These are phyloP conservation scores for Labyrinthula sp. DNA, from an alignment of 352 stramenopile genomes.

Conservation along the genomic window DNA sequence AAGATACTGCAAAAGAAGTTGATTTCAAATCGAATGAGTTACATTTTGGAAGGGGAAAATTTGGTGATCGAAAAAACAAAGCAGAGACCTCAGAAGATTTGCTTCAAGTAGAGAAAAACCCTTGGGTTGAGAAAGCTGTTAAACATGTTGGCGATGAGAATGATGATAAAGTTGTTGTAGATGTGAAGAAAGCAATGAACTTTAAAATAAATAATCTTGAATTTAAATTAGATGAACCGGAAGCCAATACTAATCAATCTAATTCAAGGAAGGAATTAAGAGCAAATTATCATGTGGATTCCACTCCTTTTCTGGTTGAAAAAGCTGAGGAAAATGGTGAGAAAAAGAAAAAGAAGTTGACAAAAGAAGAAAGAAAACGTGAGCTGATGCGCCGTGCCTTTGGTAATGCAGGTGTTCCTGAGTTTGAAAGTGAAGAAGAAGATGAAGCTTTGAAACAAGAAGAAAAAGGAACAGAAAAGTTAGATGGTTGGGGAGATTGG, in stretches of 20 bases:
- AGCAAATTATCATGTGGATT: conserved; percentile 15
- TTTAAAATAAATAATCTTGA: too few relatives aligned
- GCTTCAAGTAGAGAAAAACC: too few relatives aligned
- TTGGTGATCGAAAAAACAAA: neutral
- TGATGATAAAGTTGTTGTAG: too few relatives aligned
- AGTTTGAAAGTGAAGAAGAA: conserved; percentile 44
- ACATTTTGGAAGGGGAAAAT: neutral
- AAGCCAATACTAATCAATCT: neutral
- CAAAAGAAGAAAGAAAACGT: conserved; percentile 44
- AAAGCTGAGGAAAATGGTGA: conserved; percentile 28
- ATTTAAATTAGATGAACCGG: conserved; percentile 5
- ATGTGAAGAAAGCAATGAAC: too few relatives aligned
- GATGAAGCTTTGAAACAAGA: conserved; percentile 30
- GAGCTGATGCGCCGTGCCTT: conserved; percentile 83
- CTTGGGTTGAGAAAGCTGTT: conserved; percentile 1
- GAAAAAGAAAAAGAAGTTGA: conserved; percentile 31
- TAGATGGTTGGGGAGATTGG: conserved; percentile 65
- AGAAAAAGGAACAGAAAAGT: conserved; percentile 10
- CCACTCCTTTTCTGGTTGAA: neutral
- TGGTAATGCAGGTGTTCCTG: conserved; percentile 58
- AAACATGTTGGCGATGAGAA: too few relatives aligned
- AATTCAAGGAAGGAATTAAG: neutral
- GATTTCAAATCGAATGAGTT: neutral
- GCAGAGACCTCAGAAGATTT: neutral
- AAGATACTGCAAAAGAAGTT: neutral